Percentiles rank a stretch among this genome's conserved stretches.
Conservation (phyloP, 169 alveolate species). For the Eimeria brunetti region DNA sequence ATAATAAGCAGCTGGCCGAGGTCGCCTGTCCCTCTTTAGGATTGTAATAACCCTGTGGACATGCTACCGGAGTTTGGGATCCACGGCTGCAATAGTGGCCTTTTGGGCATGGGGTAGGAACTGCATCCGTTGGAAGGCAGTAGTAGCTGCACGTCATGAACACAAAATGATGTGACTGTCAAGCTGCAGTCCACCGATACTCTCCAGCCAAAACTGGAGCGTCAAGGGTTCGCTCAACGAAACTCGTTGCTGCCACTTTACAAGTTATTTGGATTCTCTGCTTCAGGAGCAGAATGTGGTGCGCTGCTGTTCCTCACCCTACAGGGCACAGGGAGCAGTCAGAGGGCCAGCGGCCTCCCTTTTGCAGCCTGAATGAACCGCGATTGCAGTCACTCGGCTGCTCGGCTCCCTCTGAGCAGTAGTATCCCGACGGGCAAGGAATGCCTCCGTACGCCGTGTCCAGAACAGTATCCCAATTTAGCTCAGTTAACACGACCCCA, state of each 20-base stretch:
- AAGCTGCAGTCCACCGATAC: background rate
- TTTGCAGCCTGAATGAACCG: constrained; percentile 19
- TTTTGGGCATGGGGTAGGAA: constrained; percentile 46
- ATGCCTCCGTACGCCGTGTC: constrained; percentile 47
- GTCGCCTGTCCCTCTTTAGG: constrained; percentile 32
- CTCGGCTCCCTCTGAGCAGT: constrained; percentile 39
- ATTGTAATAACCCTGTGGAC: constrained; percentile 48
- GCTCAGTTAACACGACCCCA: constrained; percentile 38
- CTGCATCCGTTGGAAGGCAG: constrained; percentile 42
- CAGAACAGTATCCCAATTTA: constrained; percentile 17
- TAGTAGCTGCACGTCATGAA: constrained; percentile 9
- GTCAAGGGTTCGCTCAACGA: background rate
- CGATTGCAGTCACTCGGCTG: constrained; percentile 24
- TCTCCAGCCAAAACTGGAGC: background rate
- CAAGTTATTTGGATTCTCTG: background rate
- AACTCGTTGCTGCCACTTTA: background rate
- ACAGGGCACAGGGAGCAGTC: constrained; percentile 48
- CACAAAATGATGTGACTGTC: background rate
- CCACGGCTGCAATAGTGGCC: constrained; percentile 64
- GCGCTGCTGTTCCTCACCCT: constrained; percentile 5
- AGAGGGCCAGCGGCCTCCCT: constrained; percentile 65
- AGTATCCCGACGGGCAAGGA: constrained; percentile 62
- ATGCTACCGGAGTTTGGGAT: constrained; percentile 48
- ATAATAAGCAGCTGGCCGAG: constrained; percentile 46
- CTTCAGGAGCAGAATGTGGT: background rate